Percentiles rank a stretch among this genome's conserved stretches.
These are phyloP conservation scores for Fulvia fulva DNA, from an alignment of 2,329 filamentous ascomycete species.

Conservation along the genomic window DNA sequence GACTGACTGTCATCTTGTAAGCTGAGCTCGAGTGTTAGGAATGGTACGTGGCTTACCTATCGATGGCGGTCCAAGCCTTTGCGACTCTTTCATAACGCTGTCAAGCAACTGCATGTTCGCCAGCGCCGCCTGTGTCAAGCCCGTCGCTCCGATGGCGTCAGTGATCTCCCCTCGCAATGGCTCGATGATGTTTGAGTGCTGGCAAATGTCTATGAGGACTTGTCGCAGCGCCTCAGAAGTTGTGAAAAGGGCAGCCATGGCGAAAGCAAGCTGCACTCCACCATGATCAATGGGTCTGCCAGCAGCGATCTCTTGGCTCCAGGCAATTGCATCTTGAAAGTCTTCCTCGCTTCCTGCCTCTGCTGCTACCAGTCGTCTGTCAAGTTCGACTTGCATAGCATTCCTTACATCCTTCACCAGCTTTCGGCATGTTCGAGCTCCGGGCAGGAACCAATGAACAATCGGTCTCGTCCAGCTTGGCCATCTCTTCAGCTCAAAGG, in stretches of 20 bases:
- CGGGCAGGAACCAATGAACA: slow-evolving; percentile 34
- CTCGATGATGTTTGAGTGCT: slow-evolving; percentile 22
- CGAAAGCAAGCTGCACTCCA: slow-evolving; percentile 14
- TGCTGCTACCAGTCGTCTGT: slow-evolving; percentile 22
- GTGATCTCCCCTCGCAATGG: slow-evolving; percentile 27
- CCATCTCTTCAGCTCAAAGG: slow-evolving; percentile 34
- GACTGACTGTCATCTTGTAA: neutral
- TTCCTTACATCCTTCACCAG: slow-evolving; percentile 23
- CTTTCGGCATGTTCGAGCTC: slow-evolving; percentile 27
- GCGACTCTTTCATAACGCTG: slow-evolving; percentile 30
- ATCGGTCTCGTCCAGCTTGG: slow-evolving; percentile 34
- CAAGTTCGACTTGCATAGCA: slow-evolving; percentile 34
- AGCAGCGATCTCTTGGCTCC: slow-evolving; percentile 14
- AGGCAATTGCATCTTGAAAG: slow-evolving; percentile 19
- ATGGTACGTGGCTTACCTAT: no score
- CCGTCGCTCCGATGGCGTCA: slow-evolving; percentile 17
- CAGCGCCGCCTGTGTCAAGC: slow-evolving; percentile 25
- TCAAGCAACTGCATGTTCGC: slow-evolving; percentile 31
- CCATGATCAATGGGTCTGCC: neutral
- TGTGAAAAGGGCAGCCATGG: slow-evolving; percentile 19
- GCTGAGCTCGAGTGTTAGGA: no score
- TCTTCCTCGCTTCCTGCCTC: neutral
- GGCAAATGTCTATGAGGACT: slow-evolving; percentile 21
- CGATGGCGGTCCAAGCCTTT: slow-evolving; percentile 13
- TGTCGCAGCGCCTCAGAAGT: slow-evolving; percentile 25